Conservation (phyloP, 768 basidiomycete species). For the Grammothele lineata region DNA sequence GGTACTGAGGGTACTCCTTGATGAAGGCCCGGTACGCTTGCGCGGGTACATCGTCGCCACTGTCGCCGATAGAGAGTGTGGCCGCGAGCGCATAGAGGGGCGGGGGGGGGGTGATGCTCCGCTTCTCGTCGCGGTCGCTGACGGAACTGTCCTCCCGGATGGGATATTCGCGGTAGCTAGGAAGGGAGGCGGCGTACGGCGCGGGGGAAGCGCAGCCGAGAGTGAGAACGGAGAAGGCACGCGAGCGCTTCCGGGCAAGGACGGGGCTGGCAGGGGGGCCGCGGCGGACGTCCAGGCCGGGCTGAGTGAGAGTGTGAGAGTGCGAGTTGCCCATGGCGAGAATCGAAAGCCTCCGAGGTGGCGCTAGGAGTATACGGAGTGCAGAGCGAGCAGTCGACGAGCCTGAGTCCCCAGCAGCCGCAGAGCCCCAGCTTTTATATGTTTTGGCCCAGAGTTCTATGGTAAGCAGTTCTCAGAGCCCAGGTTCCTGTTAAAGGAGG, state of each 20-base stretch:
- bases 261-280: constrained; percentile 6
- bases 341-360: background rate
- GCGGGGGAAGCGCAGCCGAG: constrained; percentile 22
- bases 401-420: constrained; percentile 3
- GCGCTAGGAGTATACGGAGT: too few species aligned
- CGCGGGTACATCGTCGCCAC: constrained; percentile 33
- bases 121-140: constrained; percentile 21
- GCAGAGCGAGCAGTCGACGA: background rate
- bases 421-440: constrained; percentile 15
- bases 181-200: constrained; percentile 11
- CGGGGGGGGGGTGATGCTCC: constrained; percentile 24
- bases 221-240: constrained; percentile 23
- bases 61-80: constrained; percentile 11
- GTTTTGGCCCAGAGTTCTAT: constrained; percentile 10
- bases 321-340: constrained; percentile 20
- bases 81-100: constrained; percentile 24
- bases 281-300: constrained; percentile 12
- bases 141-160: constrained; percentile 13
- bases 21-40: constrained; percentile 47
- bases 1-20: constrained; percentile 30
- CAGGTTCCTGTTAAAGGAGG: constrained; percentile 12
- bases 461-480: constrained; percentile 15
- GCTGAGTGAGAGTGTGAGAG: constrained; percentile 11
- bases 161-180: constrained; percentile 11
- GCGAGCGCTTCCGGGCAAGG: constrained; percentile 21